Base-by-base conservation (phyloP, 306 rosid genomes). In the Lathyrus tuberosus region DNA sequence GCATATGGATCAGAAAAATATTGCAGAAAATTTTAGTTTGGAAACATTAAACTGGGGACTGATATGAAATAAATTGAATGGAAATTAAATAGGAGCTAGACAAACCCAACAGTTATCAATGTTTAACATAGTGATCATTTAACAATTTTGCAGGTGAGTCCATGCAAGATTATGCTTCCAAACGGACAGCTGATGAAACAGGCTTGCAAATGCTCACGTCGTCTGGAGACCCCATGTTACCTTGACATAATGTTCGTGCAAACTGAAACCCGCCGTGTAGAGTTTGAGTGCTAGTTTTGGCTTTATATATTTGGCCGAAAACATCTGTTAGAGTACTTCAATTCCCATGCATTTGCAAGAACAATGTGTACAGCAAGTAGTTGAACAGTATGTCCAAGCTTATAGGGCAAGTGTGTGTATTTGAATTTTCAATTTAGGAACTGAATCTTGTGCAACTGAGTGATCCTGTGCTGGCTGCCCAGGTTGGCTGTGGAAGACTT, bases 381-480 rank as follows among this genome's bases (percentile, higher is more conserved):
- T 81, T 67, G 86, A 84, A 78, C 81, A 80, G 79, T 77, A 72
- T 71, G 81, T 81, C 74, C 76, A 69, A 80, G 77, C 83, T 79
- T 48, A 72, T 71, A 70, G 88, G 75, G 81, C 61, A 76, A 77
- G 76, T 80, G 85, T 69, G 86, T 85, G 89, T 78, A 76, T 76
- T 90, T 84, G 76, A 71, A 58, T 76, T 82, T 82, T 84, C 86
- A 79, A 76, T 74, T 75, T 83, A 85, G 90, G 81, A 76, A 83
- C 79, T 18, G 69, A 69, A 76, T 76, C 76, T 64, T 83, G 58
- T 76, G 89, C 85, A 75, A 83, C 84, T 74, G 84, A 82, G 81
- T 69, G 84, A 70, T 79, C 92, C 88, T 84, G 86, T 81, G 90
- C 92, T 86, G 89, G 88, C 96, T 89, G 97, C 99, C 99, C 99